Percentiles rank a stretch among this genome's conserved stretches.
Evolutionary conservation across 2,329 filamentous ascomycete genomes (phyloP).

Genomic region (Diaporthe citrichinensis): DNA sequence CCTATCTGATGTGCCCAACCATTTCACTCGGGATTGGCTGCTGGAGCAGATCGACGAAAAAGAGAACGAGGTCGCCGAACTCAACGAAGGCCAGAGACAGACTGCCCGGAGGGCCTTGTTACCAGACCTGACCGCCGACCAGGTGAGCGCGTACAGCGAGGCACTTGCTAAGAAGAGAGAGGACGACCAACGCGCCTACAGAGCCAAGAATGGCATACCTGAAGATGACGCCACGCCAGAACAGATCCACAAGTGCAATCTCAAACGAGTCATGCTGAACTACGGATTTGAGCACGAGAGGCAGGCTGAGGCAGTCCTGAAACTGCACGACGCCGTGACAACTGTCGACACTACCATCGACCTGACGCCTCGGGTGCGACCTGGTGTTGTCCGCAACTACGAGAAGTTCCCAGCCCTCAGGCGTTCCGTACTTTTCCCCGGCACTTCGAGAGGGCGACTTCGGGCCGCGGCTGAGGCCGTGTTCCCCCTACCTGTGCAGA

Average conservation of each 20-base stretch:
- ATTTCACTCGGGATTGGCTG: slow-evolving; percentile 1
- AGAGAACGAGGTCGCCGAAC: neutral
- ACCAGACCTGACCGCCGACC: slow-evolving; percentile 1
- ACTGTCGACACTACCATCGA: neutral
- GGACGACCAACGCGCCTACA: neutral
- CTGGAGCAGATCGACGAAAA: neutral
- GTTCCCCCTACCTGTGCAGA: neutral
- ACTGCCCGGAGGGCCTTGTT: neutral
- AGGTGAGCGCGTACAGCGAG: slow-evolving; percentile 3
- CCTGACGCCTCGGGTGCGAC: slow-evolving; percentile 10
- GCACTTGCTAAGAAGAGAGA: neutral
- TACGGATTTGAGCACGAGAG: neutral
- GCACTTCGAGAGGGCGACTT: neutral
- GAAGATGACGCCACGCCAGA: neutral
- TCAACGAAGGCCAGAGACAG: slow-evolving; percentile 3
- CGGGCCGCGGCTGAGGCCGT: neutral
- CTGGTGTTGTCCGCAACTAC: neutral
- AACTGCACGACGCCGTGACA: neutral
- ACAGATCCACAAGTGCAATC: neutral
- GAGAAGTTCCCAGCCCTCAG: neutral
- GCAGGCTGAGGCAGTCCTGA: neutral
- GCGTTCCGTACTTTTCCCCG: neutral
- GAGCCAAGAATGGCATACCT: neutral
- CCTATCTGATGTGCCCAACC: slow-evolving; percentile 22
- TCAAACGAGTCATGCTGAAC: neutral